phyloP scores from a whole-genome alignment of 1,284 basidiomycete genomes.

The Apiotrichum laibachii region DNA sequence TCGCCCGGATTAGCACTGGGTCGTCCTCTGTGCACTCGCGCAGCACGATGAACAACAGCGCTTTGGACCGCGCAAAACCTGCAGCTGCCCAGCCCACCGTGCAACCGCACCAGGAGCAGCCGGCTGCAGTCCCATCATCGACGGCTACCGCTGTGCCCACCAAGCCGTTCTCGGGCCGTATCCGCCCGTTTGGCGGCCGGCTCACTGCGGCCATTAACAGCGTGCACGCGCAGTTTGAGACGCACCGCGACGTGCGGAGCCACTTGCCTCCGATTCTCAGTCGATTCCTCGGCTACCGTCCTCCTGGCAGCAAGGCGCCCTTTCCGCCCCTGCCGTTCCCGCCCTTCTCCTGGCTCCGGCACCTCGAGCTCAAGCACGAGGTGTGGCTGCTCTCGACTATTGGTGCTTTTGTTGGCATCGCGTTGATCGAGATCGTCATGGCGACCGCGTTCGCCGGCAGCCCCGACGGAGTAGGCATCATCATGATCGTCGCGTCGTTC shows the following conservation, averaged over 20 bases:
- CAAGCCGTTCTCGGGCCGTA: too few relatives aligned
- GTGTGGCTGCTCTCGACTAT: constrained; percentile 56
- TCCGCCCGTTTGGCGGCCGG: background rate
- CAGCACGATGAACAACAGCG: too few relatives aligned
- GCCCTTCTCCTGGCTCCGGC: constrained; percentile 40
- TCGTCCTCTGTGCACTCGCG: too few relatives aligned
- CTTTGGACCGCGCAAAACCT: too few relatives aligned
- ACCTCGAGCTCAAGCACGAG: constrained; percentile 53
- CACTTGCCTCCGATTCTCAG: constrained; percentile 23
- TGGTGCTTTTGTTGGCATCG: constrained; percentile 60
- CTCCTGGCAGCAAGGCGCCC: constrained; percentile 20
- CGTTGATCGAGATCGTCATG: constrained; percentile 60
- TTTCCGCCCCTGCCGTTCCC: constrained; percentile 33
- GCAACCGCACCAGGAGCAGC: too few relatives aligned
- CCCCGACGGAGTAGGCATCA: constrained; percentile 3
- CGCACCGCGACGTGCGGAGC: constrained; percentile 28
- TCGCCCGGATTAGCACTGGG: too few relatives aligned
- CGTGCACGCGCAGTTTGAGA: constrained; percentile 1
- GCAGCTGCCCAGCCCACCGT: too few relatives aligned
- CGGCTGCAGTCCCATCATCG: too few relatives aligned
- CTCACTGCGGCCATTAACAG: background rate
- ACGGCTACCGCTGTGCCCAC: too few relatives aligned
- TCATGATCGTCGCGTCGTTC: constrained; percentile 56
- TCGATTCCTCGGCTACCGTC: constrained; percentile 35
- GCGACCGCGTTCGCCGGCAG: constrained; percentile 35